Conservation (phyloP, 306 rosid species). For the Begonia masoniana region DNA sequence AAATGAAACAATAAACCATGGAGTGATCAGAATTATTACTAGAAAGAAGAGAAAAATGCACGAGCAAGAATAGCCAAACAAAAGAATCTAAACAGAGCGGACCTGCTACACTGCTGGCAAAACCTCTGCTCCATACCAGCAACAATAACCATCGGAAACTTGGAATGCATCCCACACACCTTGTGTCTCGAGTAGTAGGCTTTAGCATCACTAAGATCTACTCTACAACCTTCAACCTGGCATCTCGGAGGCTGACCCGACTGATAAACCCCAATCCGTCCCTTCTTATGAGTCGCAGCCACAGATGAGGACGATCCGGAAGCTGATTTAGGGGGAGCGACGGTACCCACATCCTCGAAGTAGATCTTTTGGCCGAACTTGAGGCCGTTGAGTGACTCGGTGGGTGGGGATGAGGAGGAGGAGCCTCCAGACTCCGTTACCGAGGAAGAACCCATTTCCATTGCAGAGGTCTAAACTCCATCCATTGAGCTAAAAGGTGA, state of each 20-base stretch:
- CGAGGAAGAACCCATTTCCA: conserved; percentile 46
- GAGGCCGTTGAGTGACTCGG: conserved; percentile 58
- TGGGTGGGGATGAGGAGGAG: conserved; percentile 31
- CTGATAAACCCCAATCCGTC: conserved; percentile 27
- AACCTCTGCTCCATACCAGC: conserved; percentile 75
- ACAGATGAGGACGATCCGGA: conserved; percentile 26
- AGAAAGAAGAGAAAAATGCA: too few species aligned
- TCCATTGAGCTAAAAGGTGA: conserved; percentile 13
- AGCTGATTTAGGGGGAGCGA: conserved; percentile 21
- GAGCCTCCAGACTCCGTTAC: conserved; percentile 39
- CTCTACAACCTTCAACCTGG: conserved; percentile 81
- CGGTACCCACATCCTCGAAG: conserved; percentile 52
- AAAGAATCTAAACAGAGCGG: background rate
- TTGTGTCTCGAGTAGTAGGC: conserved; percentile 90
- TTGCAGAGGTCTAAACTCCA: conserved; percentile 20
- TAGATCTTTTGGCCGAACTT: conserved; percentile 71
- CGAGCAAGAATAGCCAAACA: too few species aligned
- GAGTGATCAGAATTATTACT: too few species aligned
- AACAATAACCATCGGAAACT: conserved; percentile 64
- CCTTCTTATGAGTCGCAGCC: conserved; percentile 31
- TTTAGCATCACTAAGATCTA: conserved; percentile 82
- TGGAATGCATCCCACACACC: conserved; percentile 78
- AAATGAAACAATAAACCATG: too few species aligned
- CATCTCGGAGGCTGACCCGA: conserved; percentile 69
- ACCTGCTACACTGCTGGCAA: conserved; percentile 99